Evolutionary conservation across 495 filamentous ascomycete genomes (phyloP), one percentile per base, ranked within the genome.

Genomic region (Chaetomidium leptoderma): DNA sequence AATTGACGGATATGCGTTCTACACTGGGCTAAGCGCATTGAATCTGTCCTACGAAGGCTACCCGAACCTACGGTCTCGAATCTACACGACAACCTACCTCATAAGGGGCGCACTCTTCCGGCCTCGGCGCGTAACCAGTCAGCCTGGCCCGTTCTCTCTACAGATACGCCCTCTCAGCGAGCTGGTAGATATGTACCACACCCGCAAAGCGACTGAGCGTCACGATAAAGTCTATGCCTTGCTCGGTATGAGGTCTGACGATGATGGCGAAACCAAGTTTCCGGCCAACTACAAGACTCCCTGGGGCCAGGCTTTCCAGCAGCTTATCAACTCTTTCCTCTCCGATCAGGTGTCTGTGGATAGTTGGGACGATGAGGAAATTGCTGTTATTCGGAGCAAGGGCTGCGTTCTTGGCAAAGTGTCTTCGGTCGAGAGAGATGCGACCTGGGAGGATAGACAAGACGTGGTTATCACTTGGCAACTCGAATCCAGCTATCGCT

Each of bases 111-210:
- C 44, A 47, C 30, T 29, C 44, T 47, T 47, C 14, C 44, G 44
- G 16, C 44, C 26, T 32, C 10, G 16, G 16, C 5, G 30, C 10
- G 26, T 2, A 13, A 30, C 44, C 13, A 47, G 44, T 19, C 44
- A 14, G 9, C 26, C 26, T 17, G 26, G 17, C 26, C 30, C 1
- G 26, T 47, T 47, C 44, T 47, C 44, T 27, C 44, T 47, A 16
- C 11, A 47, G 14, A 47, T 47, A n/a, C 44, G 23, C 13, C 26
- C 44, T 8, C 44, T 47, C 2, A 26, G 44, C 10, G 27, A 47
- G 44, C 16, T 47, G 44, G 8, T 47, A 26, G 44, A 47, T 32
- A 47, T 47, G 44, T 47, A 47, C 23, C 44, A 47, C 44, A 47
- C 17, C 26, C 44, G 44, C 16, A 11, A 47, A 6, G 26, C 44